These are phyloP conservation scores for Ceratocystis smalleyi DNA, from an alignment of 2,329 filamentous ascomycete genomes.

Conservation along the genomic window DNA sequence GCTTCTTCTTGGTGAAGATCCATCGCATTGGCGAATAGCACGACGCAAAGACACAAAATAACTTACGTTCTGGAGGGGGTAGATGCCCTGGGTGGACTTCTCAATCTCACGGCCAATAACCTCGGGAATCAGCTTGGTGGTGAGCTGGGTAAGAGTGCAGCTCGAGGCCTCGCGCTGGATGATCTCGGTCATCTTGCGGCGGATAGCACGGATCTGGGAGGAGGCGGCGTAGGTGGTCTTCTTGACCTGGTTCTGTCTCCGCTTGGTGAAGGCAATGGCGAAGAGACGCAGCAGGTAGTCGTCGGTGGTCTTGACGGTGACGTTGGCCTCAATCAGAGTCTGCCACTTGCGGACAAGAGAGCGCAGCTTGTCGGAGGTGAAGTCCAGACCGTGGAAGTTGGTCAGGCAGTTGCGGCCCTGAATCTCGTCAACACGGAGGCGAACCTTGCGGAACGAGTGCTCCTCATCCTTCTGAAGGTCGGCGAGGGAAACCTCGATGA, in stretches of 20 bases:
- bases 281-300: slow-evolving; percentile 99
- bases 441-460: slow-evolving; percentile 98
- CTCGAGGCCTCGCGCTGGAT: slow-evolving; percentile 88
- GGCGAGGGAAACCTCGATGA: slow-evolving; percentile 96
- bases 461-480: slow-evolving; percentile 99
- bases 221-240: slow-evolving; percentile 98
- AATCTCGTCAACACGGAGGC: slow-evolving; percentile 95
- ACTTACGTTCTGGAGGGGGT: slow-evolving; percentile 95
- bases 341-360: slow-evolving; percentile 99
- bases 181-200: slow-evolving; percentile 99
- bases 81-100: slow-evolving; percentile 98
- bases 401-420: slow-evolving; percentile 99
- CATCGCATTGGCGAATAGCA: background rate
- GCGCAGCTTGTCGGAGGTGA: slow-evolving; percentile 99
- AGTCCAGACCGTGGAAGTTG: slow-evolving; percentile 99
- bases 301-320: slow-evolving; percentile 99
- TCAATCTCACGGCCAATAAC: slow-evolving; percentile 99
- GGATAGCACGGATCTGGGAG: slow-evolving; percentile 93
- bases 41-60: background rate
- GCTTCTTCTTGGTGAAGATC: background rate
- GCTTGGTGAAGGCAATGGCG: slow-evolving; percentile 98
- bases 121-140: slow-evolving; percentile 97
- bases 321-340: slow-evolving; percentile 96
- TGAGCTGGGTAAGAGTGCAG: slow-evolving; percentile 92
- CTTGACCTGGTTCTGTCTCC: slow-evolving; percentile 98